These are phyloP conservation scores for Pyrenochaeta sp. DNA, from an alignment of 2,329 filamentous ascomycete genomes.

Conservation along the genomic window DNA sequence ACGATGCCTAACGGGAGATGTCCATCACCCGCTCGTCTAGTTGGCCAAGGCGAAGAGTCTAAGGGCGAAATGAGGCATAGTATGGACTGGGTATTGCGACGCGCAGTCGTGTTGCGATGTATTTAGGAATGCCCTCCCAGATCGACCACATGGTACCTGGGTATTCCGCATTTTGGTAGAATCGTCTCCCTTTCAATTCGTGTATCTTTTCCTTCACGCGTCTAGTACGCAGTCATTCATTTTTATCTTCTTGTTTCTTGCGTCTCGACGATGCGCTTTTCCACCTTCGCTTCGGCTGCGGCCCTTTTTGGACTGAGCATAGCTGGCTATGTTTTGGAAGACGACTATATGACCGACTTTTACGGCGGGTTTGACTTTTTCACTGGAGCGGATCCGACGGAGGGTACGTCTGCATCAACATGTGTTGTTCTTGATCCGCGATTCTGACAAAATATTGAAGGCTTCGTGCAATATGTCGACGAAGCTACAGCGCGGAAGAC, in stretches of 20 bases:
- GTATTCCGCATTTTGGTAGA: conserved; percentile 25
- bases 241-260: conserved; percentile 28
- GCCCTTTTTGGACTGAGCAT: conserved; percentile 47
- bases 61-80: conserved; percentile 22
- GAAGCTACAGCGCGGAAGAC: conserved; percentile 48
- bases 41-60: conserved; percentile 10
- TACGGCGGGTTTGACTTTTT: conserved; percentile 57
- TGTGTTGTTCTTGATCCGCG: conserved; percentile 13
- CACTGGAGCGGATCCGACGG: conserved; percentile 54
- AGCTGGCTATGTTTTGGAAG: conserved; percentile 52
- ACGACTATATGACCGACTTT: conserved; percentile 55
- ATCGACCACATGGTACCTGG: conserved; percentile 12
- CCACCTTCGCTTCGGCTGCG: conserved; percentile 44
- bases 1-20: conserved; percentile 31
- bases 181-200: conserved; percentile 26
- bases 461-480: conserved; percentile 53
- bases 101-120: conserved; percentile 17
- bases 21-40: conserved; percentile 18
- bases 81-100: conserved; percentile 14
- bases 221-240: conserved; percentile 46
- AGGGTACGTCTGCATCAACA: conserved; percentile 38
- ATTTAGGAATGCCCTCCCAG: conserved; percentile 34
- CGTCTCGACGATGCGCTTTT: conserved; percentile 48
- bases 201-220: conserved; percentile 35
- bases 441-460: conserved; percentile 25